Percentiles rank a stretch among this genome's conserved stretches.
phyloP scores from a whole-genome alignment of 2,329 filamentous ascomycete species.

The Cladobotryum mycophilum region DNA sequence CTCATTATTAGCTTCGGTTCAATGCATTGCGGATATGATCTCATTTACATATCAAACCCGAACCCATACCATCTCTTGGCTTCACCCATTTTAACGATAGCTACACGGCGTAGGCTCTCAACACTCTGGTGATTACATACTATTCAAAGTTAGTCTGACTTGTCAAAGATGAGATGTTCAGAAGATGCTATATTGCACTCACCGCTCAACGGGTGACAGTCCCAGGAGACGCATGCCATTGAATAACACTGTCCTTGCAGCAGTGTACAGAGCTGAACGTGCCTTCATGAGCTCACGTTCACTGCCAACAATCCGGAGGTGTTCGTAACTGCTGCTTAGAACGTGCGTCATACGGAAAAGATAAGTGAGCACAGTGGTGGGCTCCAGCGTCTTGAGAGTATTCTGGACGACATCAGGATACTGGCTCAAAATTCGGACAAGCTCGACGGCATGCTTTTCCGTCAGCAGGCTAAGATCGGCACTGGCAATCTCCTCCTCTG shows the following conservation, averaged over 20 bases:
- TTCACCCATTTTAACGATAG: no score
- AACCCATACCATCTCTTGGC: no score
- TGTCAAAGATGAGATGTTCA: neutral
- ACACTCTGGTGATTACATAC: neutral
- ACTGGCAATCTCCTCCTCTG: slow-evolving; percentile 50
- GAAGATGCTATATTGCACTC: slow-evolving; percentile 8
- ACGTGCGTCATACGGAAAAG: slow-evolving; percentile 83
- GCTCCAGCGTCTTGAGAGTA: slow-evolving; percentile 78
- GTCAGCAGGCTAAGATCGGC: slow-evolving; percentile 64
- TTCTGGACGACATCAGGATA: slow-evolving; percentile 83
- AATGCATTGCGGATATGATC: no score
- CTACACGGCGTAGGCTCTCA: no score
- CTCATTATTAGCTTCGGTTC: no score
- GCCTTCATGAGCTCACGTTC: slow-evolving; percentile 61
- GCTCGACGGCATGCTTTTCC: slow-evolving; percentile 65
- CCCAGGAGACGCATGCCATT: slow-evolving; percentile 83
- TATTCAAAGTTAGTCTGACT: neutral
- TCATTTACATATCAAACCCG: no score
- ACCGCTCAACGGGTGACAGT: slow-evolving; percentile 64
- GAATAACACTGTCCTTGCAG: slow-evolving; percentile 65
- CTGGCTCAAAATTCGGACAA: slow-evolving; percentile 70
- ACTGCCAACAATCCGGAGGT: slow-evolving; percentile 73
- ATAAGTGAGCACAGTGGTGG: slow-evolving; percentile 49
- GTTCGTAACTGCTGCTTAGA: slow-evolving; percentile 74
- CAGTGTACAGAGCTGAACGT: slow-evolving; percentile 71